Conservation (phyloP, 768 basidiomycete genomes). For the Exsudoporus frostii region DNA sequence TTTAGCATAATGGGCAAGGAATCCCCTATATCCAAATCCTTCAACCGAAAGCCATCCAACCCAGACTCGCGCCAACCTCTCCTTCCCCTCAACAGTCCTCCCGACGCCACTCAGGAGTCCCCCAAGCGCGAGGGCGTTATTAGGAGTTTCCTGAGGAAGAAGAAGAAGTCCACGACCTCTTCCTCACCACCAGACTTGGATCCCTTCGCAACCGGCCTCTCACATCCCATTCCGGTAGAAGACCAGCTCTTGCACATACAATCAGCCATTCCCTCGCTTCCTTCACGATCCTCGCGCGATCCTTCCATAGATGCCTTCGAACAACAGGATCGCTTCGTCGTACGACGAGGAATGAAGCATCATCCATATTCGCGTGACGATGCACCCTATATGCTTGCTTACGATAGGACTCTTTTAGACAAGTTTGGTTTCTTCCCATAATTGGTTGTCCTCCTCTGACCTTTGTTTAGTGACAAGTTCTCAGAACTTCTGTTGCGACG, state of each 20-base stretch:
- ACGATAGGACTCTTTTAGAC: constrained; percentile 53
- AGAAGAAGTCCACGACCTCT: constrained; percentile 18
- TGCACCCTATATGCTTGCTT: constrained; percentile 66
- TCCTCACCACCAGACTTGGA: constrained; percentile 6
- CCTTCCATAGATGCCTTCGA: constrained; percentile 23
- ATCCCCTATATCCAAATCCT: constrained; percentile 7
- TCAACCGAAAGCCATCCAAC: constrained; percentile 8
- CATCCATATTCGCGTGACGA: constrained; percentile 50
- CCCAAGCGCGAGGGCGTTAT: constrained; percentile 24
- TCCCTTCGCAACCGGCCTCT: background rate
- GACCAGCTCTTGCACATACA: background rate
- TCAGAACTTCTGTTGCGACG: constrained; percentile 51
- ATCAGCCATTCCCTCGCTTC: background rate
- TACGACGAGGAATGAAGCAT: constrained; percentile 40
- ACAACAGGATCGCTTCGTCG: constrained; percentile 21
- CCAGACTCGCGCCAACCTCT: constrained; percentile 14
- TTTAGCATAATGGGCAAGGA: constrained; percentile 26
- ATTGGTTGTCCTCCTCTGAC: constrained; percentile 8
- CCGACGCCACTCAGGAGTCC: constrained; percentile 4
- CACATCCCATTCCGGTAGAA: background rate
- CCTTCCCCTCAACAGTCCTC: constrained; percentile 1
- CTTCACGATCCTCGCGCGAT: constrained; percentile 4
- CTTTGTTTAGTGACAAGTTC: constrained; percentile 52
- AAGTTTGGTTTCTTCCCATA: constrained; percentile 42
- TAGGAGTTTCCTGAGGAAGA: constrained; percentile 19